A percentile compares a stretch with the other conserved stretches of the same genome.
Evolutionary conservation across 2,329 filamentous ascomycete species (phyloP).

Genomic region (Pseudogymnoascus sp.): DNA sequence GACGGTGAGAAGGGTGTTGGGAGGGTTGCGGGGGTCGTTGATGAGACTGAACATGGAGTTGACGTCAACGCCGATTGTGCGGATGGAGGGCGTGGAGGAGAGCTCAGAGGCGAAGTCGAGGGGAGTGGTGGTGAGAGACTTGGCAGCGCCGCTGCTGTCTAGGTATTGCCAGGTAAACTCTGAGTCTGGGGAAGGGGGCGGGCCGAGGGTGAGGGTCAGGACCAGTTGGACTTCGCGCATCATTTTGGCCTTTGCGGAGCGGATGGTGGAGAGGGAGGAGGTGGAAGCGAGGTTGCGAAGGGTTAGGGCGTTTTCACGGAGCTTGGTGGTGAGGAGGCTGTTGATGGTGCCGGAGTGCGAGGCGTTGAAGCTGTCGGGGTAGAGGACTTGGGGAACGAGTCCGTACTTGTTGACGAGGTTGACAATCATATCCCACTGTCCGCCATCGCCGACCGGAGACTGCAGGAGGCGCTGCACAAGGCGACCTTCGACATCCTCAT

Average conservation of each 20-base stretch:
- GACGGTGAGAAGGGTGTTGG: conserved; percentile 66
- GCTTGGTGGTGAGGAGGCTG: conserved; percentile 68
- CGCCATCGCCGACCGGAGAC: conserved; percentile 68
- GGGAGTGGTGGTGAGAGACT: conserved; percentile 58
- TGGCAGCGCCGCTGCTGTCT: conserved; percentile 59
- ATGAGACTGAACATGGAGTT: conserved; percentile 71
- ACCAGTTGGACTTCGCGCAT: conserved; percentile 73
- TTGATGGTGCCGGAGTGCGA: conserved; percentile 64
- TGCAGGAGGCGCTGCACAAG: conserved; percentile 63
- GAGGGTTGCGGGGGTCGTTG: conserved; percentile 74
- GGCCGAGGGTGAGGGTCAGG: conserved; percentile 74
- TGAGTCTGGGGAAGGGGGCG: conserved; percentile 60
- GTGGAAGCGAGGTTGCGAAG: conserved; percentile 51
- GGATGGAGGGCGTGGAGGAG: conserved; percentile 48
- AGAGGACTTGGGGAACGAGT: conserved; percentile 72
- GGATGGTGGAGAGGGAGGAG: conserved; percentile 26
- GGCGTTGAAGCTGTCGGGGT: conserved; percentile 76
- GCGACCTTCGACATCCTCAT: conserved; percentile 62
- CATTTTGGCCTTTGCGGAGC: conserved; percentile 60
- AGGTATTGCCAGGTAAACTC: conserved; percentile 76
- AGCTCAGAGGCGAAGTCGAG: conserved; percentile 64
- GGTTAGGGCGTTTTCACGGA: conserved; percentile 74
- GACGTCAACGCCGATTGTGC: conserved; percentile 53
- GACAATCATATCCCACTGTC: conserved; percentile 88
- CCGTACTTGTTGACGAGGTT: conserved; percentile 84